Evolutionary conservation across 148 eudicot species (phyloP), one percentile per base, ranked within the genome.

Genomic region (Dysphania ambrosioides): DNA sequence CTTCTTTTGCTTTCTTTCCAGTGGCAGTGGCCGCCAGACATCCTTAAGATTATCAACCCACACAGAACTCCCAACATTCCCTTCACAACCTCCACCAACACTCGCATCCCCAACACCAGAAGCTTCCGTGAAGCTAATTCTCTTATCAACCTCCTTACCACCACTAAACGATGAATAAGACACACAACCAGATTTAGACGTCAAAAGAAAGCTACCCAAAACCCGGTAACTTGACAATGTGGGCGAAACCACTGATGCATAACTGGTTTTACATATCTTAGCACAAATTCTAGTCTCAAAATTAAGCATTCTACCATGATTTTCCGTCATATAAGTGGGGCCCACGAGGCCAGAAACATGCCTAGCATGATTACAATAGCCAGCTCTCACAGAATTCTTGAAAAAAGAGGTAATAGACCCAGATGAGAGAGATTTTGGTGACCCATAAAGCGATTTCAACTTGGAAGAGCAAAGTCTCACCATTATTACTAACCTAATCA

Each of bases 1-100:
- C 85, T 74, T 87, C 92, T 77, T 88, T 86, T 0, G 83, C 91
- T 83, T 89, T 90, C 59, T 90, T 83, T 51, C 85, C 85, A 5
- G 85, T 49, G 47, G 78, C 81, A 56, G 75, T 72, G 53, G 68
- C 85, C 62, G 80, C 90, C 89, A 93, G 21, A 57, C 80, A 72
- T 85, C 90, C 82, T 87, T 92, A 55, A 87, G 60, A 67, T 85
- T 90, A 65, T 78, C 88, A 66, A 82, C 72, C 91, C 86, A 85
- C 65, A 90, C 94, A 83, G 34, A 24, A 42, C 75, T 80, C 34
- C 84, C 96, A 73, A 79, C 82, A 66, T 68, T 60, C 60, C 92
- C 81, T 55, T 53, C 82, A 75, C 65, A 78, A 68, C 71, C 65
- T 11, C 65, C 70, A 29, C 71, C 67, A 29, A 49, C 85, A 78